These are phyloP conservation scores for Geosmithia putterillii DNA, from an alignment of 2,329 filamentous ascomycete genomes.

Conservation along the genomic window DNA sequence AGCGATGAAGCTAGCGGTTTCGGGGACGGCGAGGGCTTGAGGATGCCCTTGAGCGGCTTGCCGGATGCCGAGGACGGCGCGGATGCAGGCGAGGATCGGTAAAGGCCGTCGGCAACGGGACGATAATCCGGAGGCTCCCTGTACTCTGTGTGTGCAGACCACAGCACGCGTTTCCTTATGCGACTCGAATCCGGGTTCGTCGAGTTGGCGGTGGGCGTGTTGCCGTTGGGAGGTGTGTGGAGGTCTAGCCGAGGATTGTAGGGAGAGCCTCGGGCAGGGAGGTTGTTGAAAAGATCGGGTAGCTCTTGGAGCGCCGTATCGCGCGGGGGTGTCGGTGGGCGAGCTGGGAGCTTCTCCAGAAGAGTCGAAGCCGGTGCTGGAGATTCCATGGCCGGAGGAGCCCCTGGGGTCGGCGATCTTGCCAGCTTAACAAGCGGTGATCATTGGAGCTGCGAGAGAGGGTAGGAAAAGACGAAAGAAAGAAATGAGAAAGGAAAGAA, in stretches of 20 bases:
- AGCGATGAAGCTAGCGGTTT: constrained; percentile 28
- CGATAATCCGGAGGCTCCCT: constrained; percentile 36
- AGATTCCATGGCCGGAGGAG: constrained; percentile 29
- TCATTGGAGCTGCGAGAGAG: too few relatives aligned
- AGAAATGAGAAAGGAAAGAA: background rate
- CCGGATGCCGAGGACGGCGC: constrained; percentile 23
- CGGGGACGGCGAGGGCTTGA: constrained; percentile 54
- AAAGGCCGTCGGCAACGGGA: constrained; percentile 20
- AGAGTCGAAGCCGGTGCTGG: constrained; percentile 22
- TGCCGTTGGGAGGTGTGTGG: constrained; percentile 36
- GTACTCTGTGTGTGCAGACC: constrained; percentile 44
- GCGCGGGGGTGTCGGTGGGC: constrained; percentile 58
- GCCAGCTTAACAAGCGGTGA: constrained; percentile 9
- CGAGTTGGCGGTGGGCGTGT: constrained; percentile 29
- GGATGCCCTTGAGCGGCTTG: constrained; percentile 53
- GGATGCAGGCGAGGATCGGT: constrained; percentile 27
- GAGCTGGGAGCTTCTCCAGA: constrained; percentile 40
- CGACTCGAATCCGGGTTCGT: constrained; percentile 30
- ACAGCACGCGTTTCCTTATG: constrained; percentile 41
- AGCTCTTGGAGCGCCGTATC: constrained; percentile 23
- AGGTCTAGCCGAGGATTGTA: constrained; percentile 22
- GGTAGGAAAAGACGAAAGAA: background rate
- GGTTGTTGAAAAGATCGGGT: constrained; percentile 21
- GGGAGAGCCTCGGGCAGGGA: constrained; percentile 16
- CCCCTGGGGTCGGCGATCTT: constrained; percentile 21